These are phyloP conservation scores for Trichoderma koningiopsis DNA, from an alignment of 2,329 filamentous ascomycete species.

Conservation along the genomic window DNA sequence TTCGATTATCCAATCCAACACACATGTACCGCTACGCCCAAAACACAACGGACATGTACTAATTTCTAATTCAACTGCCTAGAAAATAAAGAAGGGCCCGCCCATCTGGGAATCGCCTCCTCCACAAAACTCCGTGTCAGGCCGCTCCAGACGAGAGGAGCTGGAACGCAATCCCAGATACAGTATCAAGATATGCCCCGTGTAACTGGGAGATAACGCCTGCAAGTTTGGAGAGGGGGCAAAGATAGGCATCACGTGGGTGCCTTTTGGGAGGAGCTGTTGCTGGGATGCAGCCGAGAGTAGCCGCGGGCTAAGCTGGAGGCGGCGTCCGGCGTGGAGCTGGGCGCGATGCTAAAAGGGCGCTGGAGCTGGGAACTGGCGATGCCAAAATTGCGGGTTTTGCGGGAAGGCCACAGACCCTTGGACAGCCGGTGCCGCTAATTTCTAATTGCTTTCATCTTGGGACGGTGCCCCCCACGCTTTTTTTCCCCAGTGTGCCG, in stretches of 20 bases:
- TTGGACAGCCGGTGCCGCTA: not conserved
- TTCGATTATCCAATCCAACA: not conserved
- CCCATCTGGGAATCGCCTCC: not conserved
- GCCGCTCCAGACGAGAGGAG: constrained; percentile 22
- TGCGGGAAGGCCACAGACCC: not conserved
- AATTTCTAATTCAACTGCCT: not conserved
- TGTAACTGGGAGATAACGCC: constrained; percentile 1
- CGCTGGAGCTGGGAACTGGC: not conserved
- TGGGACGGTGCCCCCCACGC: not conserved
- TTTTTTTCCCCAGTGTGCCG: not conserved
- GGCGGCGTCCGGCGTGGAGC: constrained; percentile 1
- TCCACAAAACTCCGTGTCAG: constrained; percentile 27
- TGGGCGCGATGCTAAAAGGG: not conserved
- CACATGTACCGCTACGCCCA: not conserved
- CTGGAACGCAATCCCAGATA: not conserved
- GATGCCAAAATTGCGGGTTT: not conserved
- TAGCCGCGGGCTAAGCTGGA: constrained; percentile 29
- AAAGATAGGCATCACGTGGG: constrained; percentile 30
- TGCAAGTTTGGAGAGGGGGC: constrained; percentile 18
- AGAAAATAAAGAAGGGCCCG: not conserved
- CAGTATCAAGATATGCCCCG: not conserved
- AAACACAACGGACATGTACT: not conserved
- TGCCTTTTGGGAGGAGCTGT: not conserved
- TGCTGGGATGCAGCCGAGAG: constrained; percentile 28
- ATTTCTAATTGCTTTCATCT: not conserved